Evolutionary conservation across 2,329 filamentous ascomycete species (phyloP).

Genomic region (Fusarium avenaceum): DNA sequence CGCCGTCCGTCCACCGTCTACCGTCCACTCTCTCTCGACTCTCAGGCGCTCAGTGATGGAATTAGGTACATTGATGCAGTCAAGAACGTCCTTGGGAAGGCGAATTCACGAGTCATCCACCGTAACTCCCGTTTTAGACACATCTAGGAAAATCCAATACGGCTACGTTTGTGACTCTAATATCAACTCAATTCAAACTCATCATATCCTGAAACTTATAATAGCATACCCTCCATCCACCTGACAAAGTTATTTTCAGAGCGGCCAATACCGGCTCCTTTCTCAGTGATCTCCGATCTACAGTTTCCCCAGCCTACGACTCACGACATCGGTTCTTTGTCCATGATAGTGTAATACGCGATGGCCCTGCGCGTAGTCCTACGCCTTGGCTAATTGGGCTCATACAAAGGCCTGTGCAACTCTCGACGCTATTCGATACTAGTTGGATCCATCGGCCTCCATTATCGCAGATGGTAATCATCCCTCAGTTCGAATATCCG

Average conservation of each 20-base stretch:
- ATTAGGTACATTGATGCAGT: not conserved
- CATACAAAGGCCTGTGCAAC: slow-evolving; percentile 28
- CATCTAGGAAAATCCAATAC: no score
- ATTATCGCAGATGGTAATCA: slow-evolving; percentile 12
- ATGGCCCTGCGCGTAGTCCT: slow-evolving; percentile 29
- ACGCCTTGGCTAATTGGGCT: slow-evolving; percentile 30
- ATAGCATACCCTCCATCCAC: not conserved
- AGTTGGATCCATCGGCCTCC: slow-evolving; percentile 28
- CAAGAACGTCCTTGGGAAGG: not conserved
- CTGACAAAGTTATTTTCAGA: not conserved
- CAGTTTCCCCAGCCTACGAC: slow-evolving; percentile 13
- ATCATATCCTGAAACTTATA: not conserved
- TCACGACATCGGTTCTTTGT: slow-evolving; percentile 8
- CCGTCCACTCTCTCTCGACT: not conserved
- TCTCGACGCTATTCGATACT: slow-evolving; percentile 33
- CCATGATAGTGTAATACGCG: slow-evolving; percentile 1
- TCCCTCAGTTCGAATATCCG: slow-evolving; percentile 16
- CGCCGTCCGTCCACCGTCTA: not conserved
- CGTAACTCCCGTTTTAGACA: slow-evolving; percentile 11
- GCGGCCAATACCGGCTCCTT: slow-evolving; percentile 13
- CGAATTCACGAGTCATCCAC: not conserved
- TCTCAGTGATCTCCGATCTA: slow-evolving; percentile 13
- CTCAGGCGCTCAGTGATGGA: not conserved
- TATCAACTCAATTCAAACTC: slow-evolving; percentile 1
- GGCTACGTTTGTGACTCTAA: not conserved